Conservation (phyloP, 78 protist species). For the Dictyostelium capitatum region DNA sequence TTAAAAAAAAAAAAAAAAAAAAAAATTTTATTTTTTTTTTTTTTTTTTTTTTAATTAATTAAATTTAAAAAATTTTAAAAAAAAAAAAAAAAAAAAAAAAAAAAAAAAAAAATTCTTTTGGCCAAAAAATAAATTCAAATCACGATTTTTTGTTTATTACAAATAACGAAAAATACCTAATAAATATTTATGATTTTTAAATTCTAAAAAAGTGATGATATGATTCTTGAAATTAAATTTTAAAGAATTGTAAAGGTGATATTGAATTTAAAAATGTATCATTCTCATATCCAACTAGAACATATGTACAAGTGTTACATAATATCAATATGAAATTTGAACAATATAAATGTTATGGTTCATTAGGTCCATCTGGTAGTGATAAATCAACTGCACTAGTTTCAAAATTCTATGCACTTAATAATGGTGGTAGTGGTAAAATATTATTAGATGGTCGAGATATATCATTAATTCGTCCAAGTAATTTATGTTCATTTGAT, state of each 20-base stretch:
- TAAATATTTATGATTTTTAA: too few relatives aligned
- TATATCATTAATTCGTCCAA: conserved; percentile 52
- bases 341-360: conserved; percentile 88
- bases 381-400: conserved; percentile 91
- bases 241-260: conserved; percentile 56
- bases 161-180: too few relatives aligned
- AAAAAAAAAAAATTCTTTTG: too few relatives aligned
- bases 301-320: conserved; percentile 74
- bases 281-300: conserved; percentile 88
- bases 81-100: too few relatives aligned
- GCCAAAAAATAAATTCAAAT: too few relatives aligned
- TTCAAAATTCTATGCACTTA: conserved; percentile 79
- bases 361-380: conserved; percentile 92
- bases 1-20: too few relatives aligned
- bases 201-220: too few relatives aligned
- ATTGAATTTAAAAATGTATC: conserved; percentile 83
- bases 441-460: conserved; percentile 86
- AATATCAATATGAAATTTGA: conserved; percentile 72
- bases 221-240: too few relatives aligned
- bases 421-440: conserved; percentile 40
- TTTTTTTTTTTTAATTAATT: too few relatives aligned
- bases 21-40: too few relatives aligned
- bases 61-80: too few relatives aligned
- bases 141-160: too few relatives aligned
- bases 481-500: conserved; percentile 69